These are phyloP conservation scores for Phaffomyces thermotolerans DNA, from an alignment of 805 yeast genomes.

Conservation along the genomic window DNA sequence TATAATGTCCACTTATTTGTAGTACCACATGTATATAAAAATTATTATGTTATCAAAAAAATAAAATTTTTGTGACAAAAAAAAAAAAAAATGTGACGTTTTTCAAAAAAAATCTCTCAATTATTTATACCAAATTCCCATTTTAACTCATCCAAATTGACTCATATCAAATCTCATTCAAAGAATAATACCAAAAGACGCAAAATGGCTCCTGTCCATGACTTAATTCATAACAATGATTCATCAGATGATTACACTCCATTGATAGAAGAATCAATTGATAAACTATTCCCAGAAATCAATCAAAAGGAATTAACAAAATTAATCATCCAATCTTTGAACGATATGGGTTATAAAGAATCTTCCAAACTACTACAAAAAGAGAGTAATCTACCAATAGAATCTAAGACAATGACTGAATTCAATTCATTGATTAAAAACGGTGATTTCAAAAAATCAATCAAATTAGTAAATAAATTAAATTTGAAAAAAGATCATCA, in stretches of 20 bases:
- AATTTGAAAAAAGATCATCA: constrained; percentile 13
- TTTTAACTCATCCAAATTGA: no score
- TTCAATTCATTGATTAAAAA: constrained; percentile 31
- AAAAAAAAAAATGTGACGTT: no score
- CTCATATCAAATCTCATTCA: no score
- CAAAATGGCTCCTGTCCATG: no score
- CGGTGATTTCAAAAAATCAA: constrained; percentile 39
- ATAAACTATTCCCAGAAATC: constrained; percentile 16
- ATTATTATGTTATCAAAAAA: no score
- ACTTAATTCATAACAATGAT: neutral
- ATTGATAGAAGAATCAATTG: neutral
- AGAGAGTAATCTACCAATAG: constrained; percentile 35
- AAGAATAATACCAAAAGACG: no score
- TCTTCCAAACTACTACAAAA: constrained; percentile 33
- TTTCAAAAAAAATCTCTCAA: no score
- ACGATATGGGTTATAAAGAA: constrained; percentile 39
- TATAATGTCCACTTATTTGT: no score
- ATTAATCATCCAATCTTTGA: constrained; percentile 41
- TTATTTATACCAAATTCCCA: no score
- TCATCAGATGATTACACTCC: neutral
- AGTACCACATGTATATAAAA: no score
- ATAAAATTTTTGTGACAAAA: no score
- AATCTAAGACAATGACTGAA: constrained; percentile 34
- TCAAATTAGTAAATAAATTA: constrained; percentile 21
- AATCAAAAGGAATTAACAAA: constrained; percentile 35